Evolutionary conservation across 2,329 filamentous ascomycete genomes (phyloP), one percentile per base, ranked within the genome.

Genomic region (Arthrinium phaeospermum): DNA sequence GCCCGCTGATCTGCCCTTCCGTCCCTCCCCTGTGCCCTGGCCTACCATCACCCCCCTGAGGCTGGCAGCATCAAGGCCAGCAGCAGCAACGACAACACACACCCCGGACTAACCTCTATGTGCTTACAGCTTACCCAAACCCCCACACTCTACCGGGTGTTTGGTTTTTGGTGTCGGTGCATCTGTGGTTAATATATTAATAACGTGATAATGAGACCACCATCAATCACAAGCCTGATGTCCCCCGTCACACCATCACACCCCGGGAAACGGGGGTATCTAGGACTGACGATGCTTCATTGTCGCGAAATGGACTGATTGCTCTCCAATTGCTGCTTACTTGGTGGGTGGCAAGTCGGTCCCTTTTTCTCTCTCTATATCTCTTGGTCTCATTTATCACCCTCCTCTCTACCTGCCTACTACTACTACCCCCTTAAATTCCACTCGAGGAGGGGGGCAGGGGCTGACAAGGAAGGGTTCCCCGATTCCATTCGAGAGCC

Each of bases 1-100:
- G 19, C 57, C 57, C 57, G 57, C 57, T 64, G 57, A 64, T 64
- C 57, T 64, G 22, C 57, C 53, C 57, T 19, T 64, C 57, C 57
- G 57, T 64, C 57, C 34, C 53, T 41, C 57, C 49, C 49, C 27
- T 30, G 27, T 51, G 49, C 7, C 22, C 46, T 46, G 45, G 14
- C 14, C 45, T 16, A 16, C 5, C 53, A 22, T 61, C 16, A 3
- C 7, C 30, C 30, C 16, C 57, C 57, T 64, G 34, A 22, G 34
- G 19, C 19, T 64, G 57, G 30, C 8, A 27, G 14, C 27, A 34
- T 16, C 14, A 19, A 30, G 30, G 30, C 2, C 53, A 14, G 16
- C 51, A 57, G 51, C 51, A 57, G 19, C 51, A 34, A 8, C 49
- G 13, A 14, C 37, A 41, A 41, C 37, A 8, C 53, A 37, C 16